Evolutionary conservation across 768 basidiomycete genomes (phyloP).

Genomic region (button mushroom (Agaricus bisporus)): DNA sequence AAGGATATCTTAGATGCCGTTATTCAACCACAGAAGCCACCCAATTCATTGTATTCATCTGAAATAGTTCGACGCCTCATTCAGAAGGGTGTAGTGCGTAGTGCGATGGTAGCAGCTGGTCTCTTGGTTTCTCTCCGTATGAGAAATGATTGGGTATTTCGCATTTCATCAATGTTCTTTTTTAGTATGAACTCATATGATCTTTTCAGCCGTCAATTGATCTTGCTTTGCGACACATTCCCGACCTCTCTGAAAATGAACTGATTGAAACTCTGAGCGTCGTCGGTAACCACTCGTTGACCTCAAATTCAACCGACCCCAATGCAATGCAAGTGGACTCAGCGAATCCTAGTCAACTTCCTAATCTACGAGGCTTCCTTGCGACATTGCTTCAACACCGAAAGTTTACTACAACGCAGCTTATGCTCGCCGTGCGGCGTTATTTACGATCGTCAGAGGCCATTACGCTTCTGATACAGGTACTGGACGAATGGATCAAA

Average conservation of each 20-base stretch:
- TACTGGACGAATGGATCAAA: conserved; percentile 44
- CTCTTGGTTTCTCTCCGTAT: conserved; percentile 46
- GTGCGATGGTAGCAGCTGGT: conserved; percentile 57
- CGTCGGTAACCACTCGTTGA: conserved; percentile 30
- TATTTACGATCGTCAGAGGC: conserved; percentile 45
- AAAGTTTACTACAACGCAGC: conserved; percentile 25
- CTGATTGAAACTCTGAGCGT: conserved; percentile 46
- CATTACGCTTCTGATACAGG: conserved; percentile 35
- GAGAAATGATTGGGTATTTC: conserved; percentile 66
- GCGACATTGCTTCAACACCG: conserved; percentile 29
- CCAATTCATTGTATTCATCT: conserved; percentile 38
- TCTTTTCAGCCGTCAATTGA: conserved; percentile 36
- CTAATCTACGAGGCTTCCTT: conserved; percentile 31
- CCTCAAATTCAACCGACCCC: conserved; percentile 20
- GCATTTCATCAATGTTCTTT: neutral
- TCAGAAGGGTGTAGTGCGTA: conserved; percentile 46
- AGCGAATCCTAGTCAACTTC: conserved; percentile 11
- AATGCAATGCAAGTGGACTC: conserved; percentile 36
- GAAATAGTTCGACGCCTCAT: conserved; percentile 56
- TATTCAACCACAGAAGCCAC: conserved; percentile 25
- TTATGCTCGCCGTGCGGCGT: conserved; percentile 47
- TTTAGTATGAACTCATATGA: neutral
- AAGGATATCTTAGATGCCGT: conserved; percentile 52
- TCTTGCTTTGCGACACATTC: conserved; percentile 45
- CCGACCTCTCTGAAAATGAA: conserved; percentile 63